phyloP scores from a whole-genome alignment of 2,329 filamentous ascomycete genomes.

The Paraconiothyrium sp. region DNA sequence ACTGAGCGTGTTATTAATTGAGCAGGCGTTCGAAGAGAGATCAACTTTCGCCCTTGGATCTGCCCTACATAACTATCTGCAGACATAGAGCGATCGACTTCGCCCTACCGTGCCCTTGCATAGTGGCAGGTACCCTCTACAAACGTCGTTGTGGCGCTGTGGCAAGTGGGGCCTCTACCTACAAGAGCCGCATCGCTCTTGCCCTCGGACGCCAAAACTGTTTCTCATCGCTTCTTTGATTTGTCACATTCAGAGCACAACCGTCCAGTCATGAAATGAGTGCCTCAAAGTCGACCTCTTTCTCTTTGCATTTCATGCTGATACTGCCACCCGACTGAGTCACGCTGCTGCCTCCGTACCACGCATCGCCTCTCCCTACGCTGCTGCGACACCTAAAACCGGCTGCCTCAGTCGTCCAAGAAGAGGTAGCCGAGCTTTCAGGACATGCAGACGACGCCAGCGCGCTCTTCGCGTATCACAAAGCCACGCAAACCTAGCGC shows the following conservation, averaged over 20 bases:
- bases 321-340: constrained; percentile 21
- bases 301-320: constrained; percentile 4
- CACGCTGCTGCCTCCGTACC: neutral
- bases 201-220: constrained; percentile 24
- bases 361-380: neutral
- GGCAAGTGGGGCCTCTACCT: constrained; percentile 25
- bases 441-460: constrained; percentile 39
- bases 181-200: constrained; percentile 14
- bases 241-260: constrained; percentile 35
- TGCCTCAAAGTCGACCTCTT: constrained; percentile 4
- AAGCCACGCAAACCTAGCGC: constrained; percentile 36
- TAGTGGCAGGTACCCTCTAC: constrained; percentile 12
- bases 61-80: neutral
- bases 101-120: neutral
- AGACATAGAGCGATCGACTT: neutral
- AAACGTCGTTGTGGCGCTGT: constrained; percentile 22
- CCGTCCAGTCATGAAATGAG: constrained; percentile 27
- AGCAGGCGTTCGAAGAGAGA: neutral
- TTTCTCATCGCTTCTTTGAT: constrained; percentile 22
- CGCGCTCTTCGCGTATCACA: constrained; percentile 43
- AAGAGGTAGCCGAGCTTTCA: neutral
- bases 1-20: neutral
- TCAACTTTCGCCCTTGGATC: no score
- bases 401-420: neutral
- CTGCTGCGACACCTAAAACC: neutral